Conservation (phyloP, 148 eudicot species). For the Rhododendron molle region DNA sequence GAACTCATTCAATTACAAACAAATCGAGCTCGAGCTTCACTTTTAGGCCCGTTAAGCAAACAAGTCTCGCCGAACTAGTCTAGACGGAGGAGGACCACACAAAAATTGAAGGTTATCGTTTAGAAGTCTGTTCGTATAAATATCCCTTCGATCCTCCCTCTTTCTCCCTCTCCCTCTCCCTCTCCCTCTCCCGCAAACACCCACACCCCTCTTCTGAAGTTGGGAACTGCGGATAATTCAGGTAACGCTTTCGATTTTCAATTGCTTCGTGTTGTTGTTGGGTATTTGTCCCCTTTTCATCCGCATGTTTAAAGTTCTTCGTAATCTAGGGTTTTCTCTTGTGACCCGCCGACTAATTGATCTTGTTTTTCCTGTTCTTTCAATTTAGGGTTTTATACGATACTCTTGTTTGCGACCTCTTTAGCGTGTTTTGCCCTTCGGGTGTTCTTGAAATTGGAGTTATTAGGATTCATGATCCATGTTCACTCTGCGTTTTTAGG, state of each 20-base stretch:
- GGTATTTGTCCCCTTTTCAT: neutral
- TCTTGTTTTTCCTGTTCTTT: neutral
- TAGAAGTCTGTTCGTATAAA: neutral
- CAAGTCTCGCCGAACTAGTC: too few relatives aligned
- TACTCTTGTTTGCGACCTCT: neutral
- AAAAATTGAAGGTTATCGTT: neutral
- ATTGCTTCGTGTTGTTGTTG: neutral
- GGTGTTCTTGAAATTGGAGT: neutral
- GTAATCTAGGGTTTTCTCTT: neutral
- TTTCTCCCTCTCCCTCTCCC: neutral
- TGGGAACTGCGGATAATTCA: neutral
- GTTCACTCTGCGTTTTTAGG: neutral
- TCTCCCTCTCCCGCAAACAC: too few relatives aligned
- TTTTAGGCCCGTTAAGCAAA: too few relatives aligned
- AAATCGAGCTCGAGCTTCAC: too few relatives aligned
- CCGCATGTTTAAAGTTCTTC: neutral
- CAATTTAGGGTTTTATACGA: neutral
- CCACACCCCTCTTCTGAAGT: neutral
- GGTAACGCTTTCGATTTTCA: neutral
- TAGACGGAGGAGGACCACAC: neutral
- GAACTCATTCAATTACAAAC: too few relatives aligned
- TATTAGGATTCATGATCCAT: neutral
- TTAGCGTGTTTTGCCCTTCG: neutral
- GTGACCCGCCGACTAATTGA: neutral
- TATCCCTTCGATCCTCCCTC: neutral